Percentiles rank a stretch among this genome's conserved stretches.
phyloP scores from a whole-genome alignment of 768 basidiomycete genomes.

The Tricholoma saponaceum region DNA sequence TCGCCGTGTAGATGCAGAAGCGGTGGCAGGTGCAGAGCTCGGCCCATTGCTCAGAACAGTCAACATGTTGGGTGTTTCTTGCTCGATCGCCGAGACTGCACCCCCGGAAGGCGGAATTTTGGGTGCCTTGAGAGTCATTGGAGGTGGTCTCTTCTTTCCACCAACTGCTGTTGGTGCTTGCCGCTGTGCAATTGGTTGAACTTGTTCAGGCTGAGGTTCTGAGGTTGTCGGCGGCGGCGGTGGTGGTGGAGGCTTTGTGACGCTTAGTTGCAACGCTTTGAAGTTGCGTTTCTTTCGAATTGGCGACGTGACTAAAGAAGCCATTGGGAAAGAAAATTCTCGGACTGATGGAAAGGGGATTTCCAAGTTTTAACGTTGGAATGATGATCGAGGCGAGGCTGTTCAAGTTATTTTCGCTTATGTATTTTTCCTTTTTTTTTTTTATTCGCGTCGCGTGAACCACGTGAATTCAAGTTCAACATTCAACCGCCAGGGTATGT shows the following conservation, averaged over 20 bases:
- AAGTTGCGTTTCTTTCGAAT: constrained; percentile 92
- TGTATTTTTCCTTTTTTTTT: constrained; percentile 5
- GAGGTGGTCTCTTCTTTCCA: constrained; percentile 72
- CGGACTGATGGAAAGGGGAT: constrained; percentile 2
- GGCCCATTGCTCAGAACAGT: constrained; percentile 43
- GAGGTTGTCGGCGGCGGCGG: constrained; percentile 29
- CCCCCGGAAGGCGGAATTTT: constrained; percentile 48
- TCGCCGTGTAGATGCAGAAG: constrained; percentile 48
- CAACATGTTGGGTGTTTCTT: constrained; percentile 41
- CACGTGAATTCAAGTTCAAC: constrained; percentile 10
- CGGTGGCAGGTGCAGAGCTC: constrained; percentile 50
- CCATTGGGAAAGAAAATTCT: constrained; percentile 8
- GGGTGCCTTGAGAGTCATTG: constrained; percentile 77
- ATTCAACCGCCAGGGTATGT: too few species aligned
- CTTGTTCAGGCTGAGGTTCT: constrained; percentile 21
- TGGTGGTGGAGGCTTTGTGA: constrained; percentile 37
- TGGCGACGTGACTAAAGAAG: constrained; percentile 27
- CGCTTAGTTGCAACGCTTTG: constrained; percentile 77
- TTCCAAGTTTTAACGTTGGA: background rate
- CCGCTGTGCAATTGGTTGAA: constrained; percentile 39
- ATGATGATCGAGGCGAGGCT: constrained; percentile 3
- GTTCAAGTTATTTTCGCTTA: background rate
- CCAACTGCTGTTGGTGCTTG: constrained; percentile 41
- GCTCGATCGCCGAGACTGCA: constrained; percentile 34
- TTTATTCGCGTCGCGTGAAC: constrained; percentile 11